These are phyloP conservation scores for Talaromyces sp. DNA, from an alignment of 2,329 filamentous ascomycete species.

Conservation along the genomic window DNA sequence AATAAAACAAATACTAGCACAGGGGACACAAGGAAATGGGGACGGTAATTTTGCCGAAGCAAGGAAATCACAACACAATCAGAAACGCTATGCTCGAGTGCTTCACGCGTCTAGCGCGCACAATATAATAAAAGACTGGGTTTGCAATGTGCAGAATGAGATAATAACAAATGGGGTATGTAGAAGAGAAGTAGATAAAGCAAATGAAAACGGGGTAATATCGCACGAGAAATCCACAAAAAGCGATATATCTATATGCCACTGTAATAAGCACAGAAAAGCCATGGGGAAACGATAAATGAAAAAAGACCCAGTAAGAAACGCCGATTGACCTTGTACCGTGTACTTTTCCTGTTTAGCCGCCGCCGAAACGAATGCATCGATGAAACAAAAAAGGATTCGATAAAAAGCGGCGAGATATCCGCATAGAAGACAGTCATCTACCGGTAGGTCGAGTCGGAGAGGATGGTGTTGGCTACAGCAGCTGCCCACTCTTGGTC, in stretches of 20 bases:
- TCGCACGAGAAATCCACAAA: not conserved
- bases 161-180: conserved; percentile 17
- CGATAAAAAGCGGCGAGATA: conserved; percentile 1
- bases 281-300: conserved; percentile 5
- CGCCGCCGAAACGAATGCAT: conserved; percentile 7
- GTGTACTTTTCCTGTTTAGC: conserved; percentile 6
- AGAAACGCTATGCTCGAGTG: conserved; percentile 11
- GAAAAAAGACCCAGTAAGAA: conserved; percentile 1
- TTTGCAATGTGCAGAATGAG: conserved; percentile 2
- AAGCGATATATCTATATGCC: conserved; percentile 27
- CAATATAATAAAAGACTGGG: conserved; percentile 11
- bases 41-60: conserved; percentile 8
- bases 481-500: conserved; percentile 86
- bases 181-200: conserved; percentile 19
- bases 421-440: not conserved
- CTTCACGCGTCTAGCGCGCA: conserved; percentile 13
- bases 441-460: conserved; percentile 44
- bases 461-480: conserved; percentile 74
- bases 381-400: conserved; percentile 4
- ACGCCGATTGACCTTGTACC: conserved; percentile 9
- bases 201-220: conserved; percentile 23
- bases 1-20: not conserved
- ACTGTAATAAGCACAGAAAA: conserved; percentile 29
- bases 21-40: conserved; percentile 7
- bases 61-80: not conserved